phyloP scores from a whole-genome alignment of 1,139 yeast genomes.

The Pneumocystis murina region DNA sequence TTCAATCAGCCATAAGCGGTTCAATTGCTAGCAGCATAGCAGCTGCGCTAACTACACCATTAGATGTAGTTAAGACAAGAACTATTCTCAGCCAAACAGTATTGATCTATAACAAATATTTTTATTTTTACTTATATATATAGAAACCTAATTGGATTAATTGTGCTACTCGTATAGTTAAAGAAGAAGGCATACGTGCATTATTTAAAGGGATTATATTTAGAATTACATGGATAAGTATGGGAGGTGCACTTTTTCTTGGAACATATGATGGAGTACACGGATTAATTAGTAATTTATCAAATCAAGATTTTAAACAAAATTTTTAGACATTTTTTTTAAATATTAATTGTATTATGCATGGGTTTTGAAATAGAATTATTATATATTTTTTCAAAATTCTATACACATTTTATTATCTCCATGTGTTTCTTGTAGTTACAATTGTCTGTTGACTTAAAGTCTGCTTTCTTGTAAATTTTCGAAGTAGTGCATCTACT shows the following conservation, averaged over 20 bases:
- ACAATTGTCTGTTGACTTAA: neutral
- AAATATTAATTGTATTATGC: no score
- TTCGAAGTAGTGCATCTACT: neutral
- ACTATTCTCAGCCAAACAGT: slow-evolving; percentile 46
- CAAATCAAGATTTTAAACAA: neutral
- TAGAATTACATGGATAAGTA: slow-evolving; percentile 91
- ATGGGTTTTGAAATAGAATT: no score
- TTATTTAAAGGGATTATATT: slow-evolving; percentile 83
- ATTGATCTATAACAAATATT: neutral
- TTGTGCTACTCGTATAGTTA: slow-evolving; percentile 35
- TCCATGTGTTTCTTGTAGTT: neutral
- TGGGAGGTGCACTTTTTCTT: slow-evolving; percentile 93
- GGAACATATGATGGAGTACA: slow-evolving; percentile 75
- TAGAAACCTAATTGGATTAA: slow-evolving; percentile 31
- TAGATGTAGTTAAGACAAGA: slow-evolving; percentile 84
- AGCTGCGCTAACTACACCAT: slow-evolving; percentile 85
- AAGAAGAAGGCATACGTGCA: slow-evolving; percentile 53
- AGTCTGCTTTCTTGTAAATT: neutral
- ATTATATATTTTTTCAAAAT: no score
- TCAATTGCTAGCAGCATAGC: slow-evolving; percentile 89
- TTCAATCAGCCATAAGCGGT: slow-evolving; percentile 87
- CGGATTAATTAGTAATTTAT: neutral
- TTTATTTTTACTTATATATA: slow-evolving; percentile 21
- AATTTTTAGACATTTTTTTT: no score
- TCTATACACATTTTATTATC: neutral